Base-by-base conservation (phyloP, 1,284 basidiomycete species). In the Cryptococcus sp. region DNA sequence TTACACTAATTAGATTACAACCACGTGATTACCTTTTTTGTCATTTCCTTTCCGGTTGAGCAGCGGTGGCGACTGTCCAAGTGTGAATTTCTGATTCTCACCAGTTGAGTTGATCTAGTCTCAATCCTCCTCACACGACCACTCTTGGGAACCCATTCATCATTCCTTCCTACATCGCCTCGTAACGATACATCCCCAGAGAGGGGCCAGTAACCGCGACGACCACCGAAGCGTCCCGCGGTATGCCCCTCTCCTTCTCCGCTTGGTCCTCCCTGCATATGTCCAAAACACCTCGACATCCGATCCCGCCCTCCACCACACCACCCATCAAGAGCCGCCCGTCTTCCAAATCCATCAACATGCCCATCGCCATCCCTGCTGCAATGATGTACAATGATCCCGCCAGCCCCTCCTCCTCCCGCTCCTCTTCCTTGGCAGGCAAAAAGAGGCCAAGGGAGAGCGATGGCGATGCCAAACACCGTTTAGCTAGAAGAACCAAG, bases 361-460 rank as follows among this genome's bases (percentile, higher is more conserved):
- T 47, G 38, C 40, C 60, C 51, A 56, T 52, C 45, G 65, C 46
- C n/a, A 53, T 52, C 43, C 30, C 47, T 40, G 41, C 50, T 39
- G 20, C 55, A 2, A 60, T 60, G 58, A 17, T 68, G 60, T 66
- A 62, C 15, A 58, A 58, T 47, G 63, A 64, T 47, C 49, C 57
- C 17, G 27, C 57, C 25, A 60, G 59, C 46, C 50, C 60, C 13
- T 54, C 64, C 19, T 52, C 64, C 10, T 67, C 72, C 5, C 67
- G 75, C 16, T 60, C 76, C 8, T 64, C 69, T 5, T 73, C 70
- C 11, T 51, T 75, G 13, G 69, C 72, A 20, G 76, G 76, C 17
- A 63, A 65, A 47, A 78, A 78, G 55, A 64, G 77, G 5, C 71
- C 72, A 4, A 54, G 75, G 38, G 76, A 77, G 39, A 67, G 66